A percentile compares a stretch with the other conserved stretches of the same genome.
These are phyloP conservation scores for Solanum chmielewskii DNA, from an alignment of 257 asterid species.

Conservation along the genomic window DNA sequence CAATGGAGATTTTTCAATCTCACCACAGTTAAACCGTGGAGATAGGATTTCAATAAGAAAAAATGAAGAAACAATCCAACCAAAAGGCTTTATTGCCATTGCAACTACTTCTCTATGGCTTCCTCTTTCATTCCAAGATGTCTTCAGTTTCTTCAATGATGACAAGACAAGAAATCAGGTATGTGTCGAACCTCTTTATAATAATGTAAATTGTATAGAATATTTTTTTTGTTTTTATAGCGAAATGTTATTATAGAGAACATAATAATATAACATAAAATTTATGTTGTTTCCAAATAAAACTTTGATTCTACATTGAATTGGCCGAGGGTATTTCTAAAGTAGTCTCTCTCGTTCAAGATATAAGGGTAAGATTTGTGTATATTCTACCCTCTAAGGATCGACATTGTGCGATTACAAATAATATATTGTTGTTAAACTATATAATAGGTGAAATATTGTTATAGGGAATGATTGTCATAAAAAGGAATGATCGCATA, in stretches of 20 bases:
- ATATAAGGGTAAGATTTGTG: background rate
- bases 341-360: background rate
- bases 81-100: conserved; percentile 29
- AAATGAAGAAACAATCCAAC: conserved; percentile 22
- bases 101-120: conserved; percentile 55
- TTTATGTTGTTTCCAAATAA: background rate
- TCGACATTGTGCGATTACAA: no score
- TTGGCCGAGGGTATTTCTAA: background rate
- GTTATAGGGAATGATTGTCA: background rate
- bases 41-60: conserved; percentile 31
- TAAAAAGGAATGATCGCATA: no score
- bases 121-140: conserved; percentile 17
- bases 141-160: conserved; percentile 48
- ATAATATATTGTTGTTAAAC: background rate
- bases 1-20: conserved; percentile 18
- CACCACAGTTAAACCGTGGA: conserved; percentile 21
- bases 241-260: background rate
- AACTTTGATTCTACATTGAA: background rate
- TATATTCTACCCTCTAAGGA: background rate
- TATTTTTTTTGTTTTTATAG: background rate
- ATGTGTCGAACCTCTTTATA: background rate
- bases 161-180: conserved; percentile 30
- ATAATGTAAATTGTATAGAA: background rate
- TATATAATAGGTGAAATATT: background rate
- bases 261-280: background rate